Evolutionary conservation across 73 alveolate genomes (phyloP).

Genomic region (Tetrahymena thermophila): DNA sequence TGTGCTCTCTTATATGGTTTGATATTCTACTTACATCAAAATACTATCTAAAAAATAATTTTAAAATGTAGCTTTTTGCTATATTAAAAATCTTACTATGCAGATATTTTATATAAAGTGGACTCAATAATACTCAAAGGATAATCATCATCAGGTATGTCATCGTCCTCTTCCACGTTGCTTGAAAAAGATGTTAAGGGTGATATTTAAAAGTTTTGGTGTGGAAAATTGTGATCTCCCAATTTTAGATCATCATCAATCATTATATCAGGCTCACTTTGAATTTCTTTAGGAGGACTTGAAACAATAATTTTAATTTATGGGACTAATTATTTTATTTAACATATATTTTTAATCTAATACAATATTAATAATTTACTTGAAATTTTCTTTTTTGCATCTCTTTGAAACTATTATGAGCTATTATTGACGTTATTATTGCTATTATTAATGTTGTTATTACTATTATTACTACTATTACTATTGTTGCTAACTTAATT

Average conservation of each 20-base stretch:
- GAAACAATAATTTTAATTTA: neutral
- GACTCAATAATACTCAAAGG: neutral
- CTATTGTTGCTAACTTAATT: neutral
- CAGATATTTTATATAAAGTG: neutral
- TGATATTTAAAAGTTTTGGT: neutral
- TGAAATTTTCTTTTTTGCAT: neutral
- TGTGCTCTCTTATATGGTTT: neutral
- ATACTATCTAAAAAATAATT: neutral
- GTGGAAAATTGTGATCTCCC: neutral
- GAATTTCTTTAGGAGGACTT: neutral
- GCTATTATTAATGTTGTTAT: neutral
- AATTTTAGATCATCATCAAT: neutral
- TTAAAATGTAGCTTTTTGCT: no score
- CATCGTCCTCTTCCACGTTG: neutral
- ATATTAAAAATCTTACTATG: neutral
- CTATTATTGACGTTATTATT: neutral
- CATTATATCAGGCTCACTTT: neutral
- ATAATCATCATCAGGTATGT: neutral
- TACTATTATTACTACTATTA: neutral
- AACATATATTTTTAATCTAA: neutral
- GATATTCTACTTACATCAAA: neutral
- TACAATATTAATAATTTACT: neutral
- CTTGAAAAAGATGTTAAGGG: neutral
- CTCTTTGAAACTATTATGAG: neutral
- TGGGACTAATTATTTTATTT: neutral